A percentile compares a stretch with the other conserved stretches of the same genome.
Conservation (phyloP, 139 green algal genomes). For the Chlorella sp. region DNA sequence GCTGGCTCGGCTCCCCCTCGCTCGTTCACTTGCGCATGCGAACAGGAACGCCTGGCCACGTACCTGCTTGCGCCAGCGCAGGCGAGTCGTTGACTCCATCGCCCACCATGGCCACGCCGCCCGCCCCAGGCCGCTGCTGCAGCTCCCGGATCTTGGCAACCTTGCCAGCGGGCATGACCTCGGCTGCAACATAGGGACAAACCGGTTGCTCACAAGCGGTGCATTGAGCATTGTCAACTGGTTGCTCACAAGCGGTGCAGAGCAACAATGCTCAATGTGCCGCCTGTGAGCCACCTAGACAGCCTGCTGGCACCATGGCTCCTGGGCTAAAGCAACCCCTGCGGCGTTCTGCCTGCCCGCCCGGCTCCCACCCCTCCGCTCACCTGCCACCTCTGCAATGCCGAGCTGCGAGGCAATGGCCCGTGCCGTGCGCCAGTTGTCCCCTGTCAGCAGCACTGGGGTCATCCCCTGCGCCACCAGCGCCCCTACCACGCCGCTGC, state of each 20-base stretch:
- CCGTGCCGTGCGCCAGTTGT: constrained; percentile 88
- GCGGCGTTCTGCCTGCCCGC: no score
- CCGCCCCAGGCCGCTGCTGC: constrained; percentile 53
- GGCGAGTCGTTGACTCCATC: constrained; percentile 98
- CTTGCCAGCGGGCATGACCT: constrained; percentile 75
- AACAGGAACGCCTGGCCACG: background rate
- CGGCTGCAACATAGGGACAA: background rate
- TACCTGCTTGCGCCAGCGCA: constrained; percentile 72
- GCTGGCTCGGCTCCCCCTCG: no score
- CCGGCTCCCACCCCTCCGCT: no score
- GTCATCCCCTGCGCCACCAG: constrained; percentile 50
- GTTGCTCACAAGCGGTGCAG: no score
- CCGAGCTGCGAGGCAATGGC: constrained; percentile 75
- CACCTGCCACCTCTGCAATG: constrained; percentile 52
- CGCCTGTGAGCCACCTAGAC: no score
- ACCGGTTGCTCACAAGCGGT: no score
- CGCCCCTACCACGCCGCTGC: constrained; percentile 73
- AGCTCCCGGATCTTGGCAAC: constrained; percentile 53
- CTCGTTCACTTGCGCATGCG: no score
- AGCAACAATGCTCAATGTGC: no score
- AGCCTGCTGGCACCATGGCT: no score
- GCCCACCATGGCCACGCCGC: constrained; percentile 95
- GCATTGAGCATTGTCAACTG: no score
- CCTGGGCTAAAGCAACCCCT: no score
- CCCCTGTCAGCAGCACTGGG: constrained; percentile 82